Base-by-base conservation (phyloP, 305 asterid genomes). In the Fraxinus baroniana region DNA sequence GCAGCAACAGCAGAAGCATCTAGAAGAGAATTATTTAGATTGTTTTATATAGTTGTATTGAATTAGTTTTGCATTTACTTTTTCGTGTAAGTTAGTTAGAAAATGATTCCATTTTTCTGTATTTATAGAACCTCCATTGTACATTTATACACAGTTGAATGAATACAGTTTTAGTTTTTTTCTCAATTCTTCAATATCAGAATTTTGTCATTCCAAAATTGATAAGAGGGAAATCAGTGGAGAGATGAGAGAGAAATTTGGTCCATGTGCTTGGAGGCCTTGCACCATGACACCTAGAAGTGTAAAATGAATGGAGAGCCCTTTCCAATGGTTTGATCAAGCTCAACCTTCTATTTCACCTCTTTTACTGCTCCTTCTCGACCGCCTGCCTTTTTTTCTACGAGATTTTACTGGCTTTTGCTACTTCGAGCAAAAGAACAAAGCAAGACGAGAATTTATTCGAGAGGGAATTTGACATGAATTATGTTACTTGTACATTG, bases 281-380 rank as follows among this genome's bases (percentile, higher is more conserved):
- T 98, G 83, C 99, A 96, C 99, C 99, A 96, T 70, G 97, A 84
- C 28, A 98, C 99, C 98, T 98, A 94, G 80, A 96, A 96, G 92
- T 96, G 99, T 13, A 96, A 30, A 80, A 92, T 85, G 68, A 83
- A 91, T 7, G 97, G 92, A 77, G 49, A 39, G 15, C 94, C 92
- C 70, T 86, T 90, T 9, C 73, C 80, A 20, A 93, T 78, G 30
- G 83, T 13, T 71, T 72, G 79, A 64, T 92, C 95, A 36, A 96
- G 95, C 83, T 93, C 98, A 36, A 86, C 85, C 92, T 90, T 93
- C 15, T 98, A 94, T 88, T 89, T 81, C 77, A 96, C 90, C 70
- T 96, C 99, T 28, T 28, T 28, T 28, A 28, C 30, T 28, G 30
- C 30, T 28, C 30, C 90, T 91, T 94, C 90, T 64, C 86, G 83